A percentile compares a stretch with the other conserved stretches of the same genome.
Evolutionary conservation across 1,284 basidiomycete species (phyloP).

Genomic region (Malassezia nana): DNA sequence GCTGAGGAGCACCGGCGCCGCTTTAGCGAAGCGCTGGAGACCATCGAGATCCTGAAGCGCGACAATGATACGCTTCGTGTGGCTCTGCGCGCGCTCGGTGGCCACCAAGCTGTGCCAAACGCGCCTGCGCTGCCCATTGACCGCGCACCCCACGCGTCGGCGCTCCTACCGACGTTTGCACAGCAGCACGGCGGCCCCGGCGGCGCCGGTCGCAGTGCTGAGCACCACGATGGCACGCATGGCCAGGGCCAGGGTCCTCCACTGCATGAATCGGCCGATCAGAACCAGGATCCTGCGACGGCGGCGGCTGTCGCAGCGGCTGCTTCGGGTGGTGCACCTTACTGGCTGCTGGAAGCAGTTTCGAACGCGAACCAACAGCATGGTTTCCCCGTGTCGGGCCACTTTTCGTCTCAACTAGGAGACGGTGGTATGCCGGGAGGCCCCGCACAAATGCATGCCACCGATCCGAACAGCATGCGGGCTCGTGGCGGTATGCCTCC

Average conservation of each 20-base stretch:
- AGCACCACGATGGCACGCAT: slow-evolving; percentile 13
- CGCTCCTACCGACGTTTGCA: slow-evolving; percentile 3
- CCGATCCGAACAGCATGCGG: slow-evolving; percentile 1
- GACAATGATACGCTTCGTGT: slow-evolving; percentile 35
- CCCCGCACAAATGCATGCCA: slow-evolving; percentile 4
- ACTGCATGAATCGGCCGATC: slow-evolving; percentile 10
- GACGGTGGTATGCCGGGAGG: slow-evolving; percentile 1
- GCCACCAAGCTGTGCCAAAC: slow-evolving; percentile 17
- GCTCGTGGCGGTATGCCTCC: background rate
- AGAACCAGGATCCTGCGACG: slow-evolving; percentile 16
- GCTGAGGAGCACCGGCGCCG: slow-evolving; percentile 30
- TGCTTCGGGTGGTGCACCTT: slow-evolving; percentile 15
- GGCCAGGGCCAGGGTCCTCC: background rate
- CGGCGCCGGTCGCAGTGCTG: background rate
- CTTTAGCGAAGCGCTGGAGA: slow-evolving; percentile 28
- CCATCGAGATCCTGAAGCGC: slow-evolving; percentile 32
- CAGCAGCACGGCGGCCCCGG: slow-evolving; percentile 5
- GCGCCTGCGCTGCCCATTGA: slow-evolving; percentile 19
- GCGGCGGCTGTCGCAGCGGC: slow-evolving; percentile 17
- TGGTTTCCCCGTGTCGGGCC: slow-evolving; percentile 12
- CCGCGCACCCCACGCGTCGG: slow-evolving; percentile 8
- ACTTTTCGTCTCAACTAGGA: slow-evolving; percentile 16
- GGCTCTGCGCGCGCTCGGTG: slow-evolving; percentile 34
- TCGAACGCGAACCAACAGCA: slow-evolving; percentile 17
- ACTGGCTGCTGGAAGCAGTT: slow-evolving; percentile 20